A percentile compares a stretch with the other conserved stretches of the same genome.
Evolutionary conservation across 176 grass and related monocot genomes (phyloP).

Genomic region (Aegilops sharonensis): DNA sequence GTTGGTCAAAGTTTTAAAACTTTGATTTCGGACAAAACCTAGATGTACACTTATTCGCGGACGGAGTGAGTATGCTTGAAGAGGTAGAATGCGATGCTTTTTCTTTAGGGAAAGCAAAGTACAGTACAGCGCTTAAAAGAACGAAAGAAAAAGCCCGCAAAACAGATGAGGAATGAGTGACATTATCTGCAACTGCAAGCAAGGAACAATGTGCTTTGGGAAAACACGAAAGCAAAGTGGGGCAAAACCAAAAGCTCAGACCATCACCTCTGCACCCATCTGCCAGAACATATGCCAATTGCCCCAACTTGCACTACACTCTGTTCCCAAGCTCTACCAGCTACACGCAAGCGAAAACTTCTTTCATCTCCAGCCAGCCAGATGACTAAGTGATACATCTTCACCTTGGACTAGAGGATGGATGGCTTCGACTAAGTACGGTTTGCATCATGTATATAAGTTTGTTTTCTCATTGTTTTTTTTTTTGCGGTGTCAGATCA

Average conservation of each 20-base stretch:
- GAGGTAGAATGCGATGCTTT: no score
- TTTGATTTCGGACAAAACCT: no score
- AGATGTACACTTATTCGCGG: no score
- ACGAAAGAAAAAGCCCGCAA: background rate
- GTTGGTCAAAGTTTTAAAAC: no score
- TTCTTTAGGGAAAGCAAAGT: no score
- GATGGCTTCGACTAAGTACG: no score
- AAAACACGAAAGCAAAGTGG: background rate
- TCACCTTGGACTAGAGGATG: no score
- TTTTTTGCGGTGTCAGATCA: no score
- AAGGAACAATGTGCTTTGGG: background rate
- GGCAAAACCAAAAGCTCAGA: background rate
- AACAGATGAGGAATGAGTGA: background rate
- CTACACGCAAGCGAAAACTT: background rate
- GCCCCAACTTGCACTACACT: background rate
- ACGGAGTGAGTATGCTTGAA: no score
- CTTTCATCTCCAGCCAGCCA: background rate
- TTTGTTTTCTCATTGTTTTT: no score
- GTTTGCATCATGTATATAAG: no score
- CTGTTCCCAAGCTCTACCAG: background rate
- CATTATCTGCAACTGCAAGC: background rate
- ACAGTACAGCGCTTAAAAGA: accelerated
- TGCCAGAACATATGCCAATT: background rate
- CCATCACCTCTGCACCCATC: background rate
- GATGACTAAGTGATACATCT: background rate